These are phyloP conservation scores for Penicillium bovifimosum DNA, from an alignment of 495 filamentous ascomycete species.

Conservation along the genomic window DNA sequence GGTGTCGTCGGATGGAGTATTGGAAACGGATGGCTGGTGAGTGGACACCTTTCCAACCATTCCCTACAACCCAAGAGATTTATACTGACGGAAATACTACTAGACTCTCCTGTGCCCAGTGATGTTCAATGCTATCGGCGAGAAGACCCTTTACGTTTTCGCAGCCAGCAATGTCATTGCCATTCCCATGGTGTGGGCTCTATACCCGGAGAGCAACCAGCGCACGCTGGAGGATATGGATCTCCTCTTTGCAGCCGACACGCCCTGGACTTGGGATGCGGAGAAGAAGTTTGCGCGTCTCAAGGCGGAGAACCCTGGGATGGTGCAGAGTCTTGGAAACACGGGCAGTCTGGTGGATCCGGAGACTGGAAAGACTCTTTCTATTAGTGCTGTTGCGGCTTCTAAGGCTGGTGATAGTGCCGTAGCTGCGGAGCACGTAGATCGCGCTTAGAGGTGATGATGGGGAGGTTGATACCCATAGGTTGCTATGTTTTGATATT, in stretches of 20 bases:
- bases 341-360: conserved; percentile 46
- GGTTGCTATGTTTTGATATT: background rate
- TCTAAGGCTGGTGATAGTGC: conserved; percentile 13
- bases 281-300: conserved; percentile 52
- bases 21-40: conserved; percentile 59
- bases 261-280: conserved; percentile 59
- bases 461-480: background rate
- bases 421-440: conserved; percentile 23
- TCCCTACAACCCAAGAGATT: background rate
- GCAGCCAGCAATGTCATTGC: conserved; percentile 56
- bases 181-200: conserved; percentile 62
- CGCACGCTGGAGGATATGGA: conserved; percentile 68
- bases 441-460: conserved; percentile 11
- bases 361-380: conserved; percentile 34
- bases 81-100: background rate
- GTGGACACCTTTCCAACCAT: conserved; percentile 1
- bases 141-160: conserved; percentile 66
- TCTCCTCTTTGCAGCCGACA: conserved; percentile 55
- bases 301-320: conserved; percentile 49
- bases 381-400: conserved; percentile 8
- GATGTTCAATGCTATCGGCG: conserved; percentile 56
- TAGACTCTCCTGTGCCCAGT: conserved; percentile 57
- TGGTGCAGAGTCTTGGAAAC: conserved; percentile 37
- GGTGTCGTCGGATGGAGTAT: conserved; percentile 70
- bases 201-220: conserved; percentile 65